Conservation (phyloP, 768 basidiomycete genomes). For the Leucosporidium creatinivorum region DNA sequence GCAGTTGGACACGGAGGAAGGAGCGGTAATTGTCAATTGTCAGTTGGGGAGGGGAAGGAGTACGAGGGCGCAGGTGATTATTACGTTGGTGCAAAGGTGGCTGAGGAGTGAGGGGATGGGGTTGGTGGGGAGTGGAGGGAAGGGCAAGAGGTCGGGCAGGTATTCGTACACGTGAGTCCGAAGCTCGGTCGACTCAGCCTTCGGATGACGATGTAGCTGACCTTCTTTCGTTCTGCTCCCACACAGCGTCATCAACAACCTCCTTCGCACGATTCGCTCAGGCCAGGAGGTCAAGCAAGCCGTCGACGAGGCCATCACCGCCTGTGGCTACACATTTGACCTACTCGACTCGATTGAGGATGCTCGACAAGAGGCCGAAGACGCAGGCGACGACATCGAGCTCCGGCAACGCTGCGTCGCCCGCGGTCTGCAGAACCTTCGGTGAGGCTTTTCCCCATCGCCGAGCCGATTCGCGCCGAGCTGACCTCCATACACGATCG, state of each 20-base stretch:
- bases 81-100: constrained; percentile 80
- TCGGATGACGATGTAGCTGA: too few relatives aligned
- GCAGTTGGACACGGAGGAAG: constrained; percentile 33
- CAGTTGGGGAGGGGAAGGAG: constrained; percentile 83
- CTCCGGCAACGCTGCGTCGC: constrained; percentile 45
- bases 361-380: constrained; percentile 65
- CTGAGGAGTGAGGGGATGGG: constrained; percentile 39
- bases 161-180: too few relatives aligned
- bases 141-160: too few relatives aligned
- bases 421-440: constrained; percentile 65
- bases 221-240: too few relatives aligned
- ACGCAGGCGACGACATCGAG: constrained; percentile 56
- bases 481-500: constrained; percentile 48
- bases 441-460: constrained; percentile 57
- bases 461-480: constrained; percentile 81
- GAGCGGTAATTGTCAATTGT: constrained; percentile 81
- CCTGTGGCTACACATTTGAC: constrained; percentile 73
- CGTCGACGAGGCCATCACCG: constrained; percentile 77
- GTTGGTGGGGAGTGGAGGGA: too few relatives aligned
- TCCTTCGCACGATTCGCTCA: constrained; percentile 61
- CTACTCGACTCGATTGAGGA: constrained; percentile 84
- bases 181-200: too few relatives aligned
- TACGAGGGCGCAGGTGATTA: constrained; percentile 78
- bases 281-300: constrained; percentile 66
- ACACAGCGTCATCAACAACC: constrained; percentile 79